Percentiles rank a stretch among this genome's conserved stretches.
Evolutionary conservation across 345 rosid genomes (phyloP).

Genomic region (Raphanus sativus): DNA sequence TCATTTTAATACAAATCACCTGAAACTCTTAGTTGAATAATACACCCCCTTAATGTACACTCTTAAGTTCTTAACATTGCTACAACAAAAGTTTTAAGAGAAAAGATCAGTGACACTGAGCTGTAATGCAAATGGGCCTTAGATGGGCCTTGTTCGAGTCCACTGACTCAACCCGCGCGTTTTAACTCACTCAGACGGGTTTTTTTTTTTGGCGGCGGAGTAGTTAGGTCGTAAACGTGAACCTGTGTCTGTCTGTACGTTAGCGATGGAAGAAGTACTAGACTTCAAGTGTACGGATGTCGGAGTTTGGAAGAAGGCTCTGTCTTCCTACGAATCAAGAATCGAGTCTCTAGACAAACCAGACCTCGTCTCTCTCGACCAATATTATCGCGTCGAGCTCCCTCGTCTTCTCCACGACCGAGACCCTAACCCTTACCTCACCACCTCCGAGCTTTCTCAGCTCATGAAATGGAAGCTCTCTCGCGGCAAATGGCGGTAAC

Average conservation of each 20-base stretch:
- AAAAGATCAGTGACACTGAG: not conserved
- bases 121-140: not conserved
- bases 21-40: too few relatives aligned
- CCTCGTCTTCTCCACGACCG: constrained; percentile 62
- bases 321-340: constrained; percentile 55
- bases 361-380: constrained; percentile 65
- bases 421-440: constrained; percentile 77
- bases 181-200: not conserved
- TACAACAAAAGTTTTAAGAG: not conserved
- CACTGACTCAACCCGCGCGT: not conserved
- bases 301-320: constrained; percentile 56
- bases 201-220: not conserved
- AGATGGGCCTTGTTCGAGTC: not conserved
- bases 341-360: constrained; percentile 67
- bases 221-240: not conserved
- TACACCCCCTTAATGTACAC: too few relatives aligned
- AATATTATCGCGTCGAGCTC: constrained; percentile 63
- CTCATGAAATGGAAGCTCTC: constrained; percentile 95
- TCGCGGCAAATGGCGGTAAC: constrained; percentile 92
- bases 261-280: constrained; percentile 31
- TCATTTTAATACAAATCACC: too few relatives aligned
- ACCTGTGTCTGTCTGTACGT: not conserved
- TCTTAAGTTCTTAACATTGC: not conserved
- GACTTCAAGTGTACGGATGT: constrained; percentile 55
- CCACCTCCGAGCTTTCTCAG: constrained; percentile 72